phyloP scores from a whole-genome alignment of 441 rosid genomes.

The Pelargonium australe region DNA sequence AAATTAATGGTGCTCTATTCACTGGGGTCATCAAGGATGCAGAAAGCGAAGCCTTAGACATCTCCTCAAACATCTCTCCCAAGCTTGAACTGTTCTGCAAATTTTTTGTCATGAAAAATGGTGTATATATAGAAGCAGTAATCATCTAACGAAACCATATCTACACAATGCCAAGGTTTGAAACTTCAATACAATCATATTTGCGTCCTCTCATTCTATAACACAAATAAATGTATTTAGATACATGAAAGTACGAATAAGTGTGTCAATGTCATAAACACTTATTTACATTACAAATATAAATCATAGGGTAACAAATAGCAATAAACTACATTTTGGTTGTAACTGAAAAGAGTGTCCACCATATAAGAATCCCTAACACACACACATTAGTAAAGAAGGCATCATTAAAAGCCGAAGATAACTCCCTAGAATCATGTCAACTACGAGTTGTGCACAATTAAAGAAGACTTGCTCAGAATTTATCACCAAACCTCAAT shows the following conservation, averaged over 20 bases:
- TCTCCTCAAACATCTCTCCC: constrained; percentile 20
- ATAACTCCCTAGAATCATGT: too few species aligned
- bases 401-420: too few species aligned
- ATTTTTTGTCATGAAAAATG: not conserved
- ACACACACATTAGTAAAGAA: too few species aligned
- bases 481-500: too few species aligned
- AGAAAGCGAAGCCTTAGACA: constrained; percentile 25
- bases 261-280: too few species aligned
- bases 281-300: not conserved
- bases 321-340: too few species aligned
- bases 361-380: too few species aligned
- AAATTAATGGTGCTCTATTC: constrained; percentile 22
- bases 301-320: not conserved
- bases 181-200: not conserved
- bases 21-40: constrained; percentile 22
- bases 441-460: too few species aligned
- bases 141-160: not conserved
- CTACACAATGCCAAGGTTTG: not conserved
- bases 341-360: too few species aligned
- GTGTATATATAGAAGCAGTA: not conserved
- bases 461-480: too few species aligned
- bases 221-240: not conserved
- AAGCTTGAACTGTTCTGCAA: constrained; percentile 38
- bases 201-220: not conserved
- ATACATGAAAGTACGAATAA: not conserved